Evolutionary conservation across 352 stramenopile genomes (phyloP), one percentile per base, ranked within the genome.

Genomic region (Phytopythium cucurbitacearum): DNA sequence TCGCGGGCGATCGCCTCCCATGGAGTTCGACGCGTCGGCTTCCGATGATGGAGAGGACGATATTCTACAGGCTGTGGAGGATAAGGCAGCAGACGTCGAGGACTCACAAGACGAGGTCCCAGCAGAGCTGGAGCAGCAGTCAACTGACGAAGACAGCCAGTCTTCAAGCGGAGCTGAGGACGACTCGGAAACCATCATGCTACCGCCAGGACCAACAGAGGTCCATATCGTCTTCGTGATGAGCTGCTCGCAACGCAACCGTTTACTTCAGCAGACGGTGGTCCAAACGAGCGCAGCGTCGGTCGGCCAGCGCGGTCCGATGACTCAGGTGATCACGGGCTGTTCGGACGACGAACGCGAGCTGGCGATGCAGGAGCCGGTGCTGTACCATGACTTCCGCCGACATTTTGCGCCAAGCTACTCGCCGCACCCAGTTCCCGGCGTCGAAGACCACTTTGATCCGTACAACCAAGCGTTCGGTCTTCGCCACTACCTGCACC

Each of bases 391-490:
- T 53, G 64, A 83, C 61, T 82, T 70, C 41, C 65, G 65, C 4
- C 56, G 65, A 37, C 71, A 84, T 46, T 80, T 81, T 47, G 69
- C 68, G 35, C 73, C 73, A 8, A 60, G 46, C 7, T 84, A 73
- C 54, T 66, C 59, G 12, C 69, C 59, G 11, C 61, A 78, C 16
- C 70, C 73, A 5, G 44, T 47, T 32, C 59, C 67, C 12, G 69
- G 65, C 34, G 52, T 76, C 32, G 63, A 65, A n/a, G 71, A 85
- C 57, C 3, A 55, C 35, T 85, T 79, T 53, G 65, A 54, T 12
- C 62, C 75, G 35, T 83, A 83, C 61, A 83, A 81, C 57, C 81
- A 84, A 39, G 68, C 74, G 13, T 81, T 73, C 48, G 56, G 60
- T 9, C 59, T 88, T 9, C 67, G 69, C 11, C 69, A 86, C 60